Percentiles rank a stretch among this genome's conserved stretches.
These are phyloP conservation scores for Grosmannia penicillata DNA, from an alignment of 2,329 filamentous ascomycete species.

Conservation along the genomic window DNA sequence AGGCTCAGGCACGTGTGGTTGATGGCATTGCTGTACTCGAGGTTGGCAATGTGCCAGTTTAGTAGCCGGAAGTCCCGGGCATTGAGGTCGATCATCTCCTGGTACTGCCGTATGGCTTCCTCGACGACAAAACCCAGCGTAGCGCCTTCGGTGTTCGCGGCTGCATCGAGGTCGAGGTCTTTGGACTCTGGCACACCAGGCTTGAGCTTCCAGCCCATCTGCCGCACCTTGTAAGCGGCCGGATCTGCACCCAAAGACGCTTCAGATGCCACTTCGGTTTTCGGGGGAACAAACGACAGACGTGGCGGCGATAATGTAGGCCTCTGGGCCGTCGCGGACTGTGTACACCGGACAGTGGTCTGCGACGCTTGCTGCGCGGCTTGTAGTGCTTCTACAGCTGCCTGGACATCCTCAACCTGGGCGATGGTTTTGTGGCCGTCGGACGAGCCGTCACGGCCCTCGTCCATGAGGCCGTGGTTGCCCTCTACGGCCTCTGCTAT, in stretches of 20 bases:
- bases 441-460: constrained; percentile 61
- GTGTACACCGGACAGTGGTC: neutral
- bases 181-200: constrained; percentile 44
- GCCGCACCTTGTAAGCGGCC: constrained; percentile 60
- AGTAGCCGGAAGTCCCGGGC: constrained; percentile 79
- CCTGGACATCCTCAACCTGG: constrained; percentile 55
- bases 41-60: constrained; percentile 97
- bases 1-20: constrained; percentile 80
- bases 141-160: constrained; percentile 48
- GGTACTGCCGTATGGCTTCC: constrained; percentile 79
- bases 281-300: too few species aligned
- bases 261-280: too few species aligned
- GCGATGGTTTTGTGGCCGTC: constrained; percentile 59
- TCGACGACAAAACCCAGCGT: constrained; percentile 87
- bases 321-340: too few species aligned
- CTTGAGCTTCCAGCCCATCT: constrained; percentile 72
- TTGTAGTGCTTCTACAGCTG: constrained; percentile 18
- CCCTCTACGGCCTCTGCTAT: constrained; percentile 63
- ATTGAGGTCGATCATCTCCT: constrained; percentile 64
- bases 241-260: constrained; percentile 52
- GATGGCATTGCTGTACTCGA: constrained; percentile 93
- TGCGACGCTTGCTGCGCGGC: constrained; percentile 29
- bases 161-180: constrained; percentile 55
- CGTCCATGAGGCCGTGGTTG: constrained; percentile 66
- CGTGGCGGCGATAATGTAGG: too few species aligned